Base-by-base conservation (phyloP, 1,139 yeast species). In the Hyphopichia burtonii region DNA sequence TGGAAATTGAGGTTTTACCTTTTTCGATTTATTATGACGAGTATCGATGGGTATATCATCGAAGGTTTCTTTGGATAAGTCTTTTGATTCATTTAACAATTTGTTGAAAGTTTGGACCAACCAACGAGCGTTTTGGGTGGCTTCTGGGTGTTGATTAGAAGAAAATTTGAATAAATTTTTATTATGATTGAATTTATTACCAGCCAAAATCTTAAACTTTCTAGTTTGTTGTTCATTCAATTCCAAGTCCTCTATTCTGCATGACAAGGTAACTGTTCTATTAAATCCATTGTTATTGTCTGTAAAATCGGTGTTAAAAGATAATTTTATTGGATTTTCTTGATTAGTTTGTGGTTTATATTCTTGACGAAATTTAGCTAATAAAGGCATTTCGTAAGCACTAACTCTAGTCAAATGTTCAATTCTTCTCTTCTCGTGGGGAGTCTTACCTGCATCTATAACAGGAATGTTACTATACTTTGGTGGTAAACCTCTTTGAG, bases 321-420 rank as follows among this genome's bases (percentile, higher is more conserved):
- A 80, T 59, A 87, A 85, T 40, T 70, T 72, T 34, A 90, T 61
- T 3, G 90, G 88, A 27, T 78, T 68, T 37, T 78, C 76, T 4
- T 56, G 53, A 18, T 55, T 50, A 6, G 74, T 51, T 41, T 44
- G 65, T 19, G 84, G 85, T 32, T 54, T 60, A 64, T 82, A 86
- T 45, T 70, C 74, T 64, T 82, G 82, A 53, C 93, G 83, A 60
- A 76, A 85, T 61, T 88, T 81, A 37, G 84, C 82, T 49, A 93
- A 74, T 44, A 83, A 78, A 3, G 99, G 99, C 73, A 91, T 76
- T 62, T 91, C 98, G 65, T 84, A 93, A 0, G 98, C 97, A 27
- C 94, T 86, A 32, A 88, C 72, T 55, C 97, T 77, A 55, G 83
- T 84, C 56, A 85, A 80, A 43, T 73, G 67, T 27, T 71, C 75